Evolutionary conservation across 2,329 filamentous ascomycete species (phyloP).

Genomic region (Neonectria neomacrospora): DNA sequence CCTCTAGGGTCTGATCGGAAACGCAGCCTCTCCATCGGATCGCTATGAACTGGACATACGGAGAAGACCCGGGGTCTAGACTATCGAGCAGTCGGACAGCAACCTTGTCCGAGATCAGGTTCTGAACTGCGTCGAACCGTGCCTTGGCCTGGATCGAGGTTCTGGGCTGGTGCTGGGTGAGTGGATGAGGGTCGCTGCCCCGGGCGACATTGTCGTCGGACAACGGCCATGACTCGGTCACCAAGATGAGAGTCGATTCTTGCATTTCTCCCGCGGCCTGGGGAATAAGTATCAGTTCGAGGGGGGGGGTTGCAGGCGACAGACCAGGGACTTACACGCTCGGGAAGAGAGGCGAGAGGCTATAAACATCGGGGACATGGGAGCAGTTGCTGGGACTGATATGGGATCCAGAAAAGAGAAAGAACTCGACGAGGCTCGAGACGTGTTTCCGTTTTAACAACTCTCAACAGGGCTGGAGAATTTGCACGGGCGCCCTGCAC

Average conservation of each 20-base stretch:
- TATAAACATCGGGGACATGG: not conserved
- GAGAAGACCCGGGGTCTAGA: not conserved
- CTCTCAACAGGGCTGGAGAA: not conserved
- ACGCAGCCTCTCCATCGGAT: not conserved
- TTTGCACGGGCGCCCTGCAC: not conserved
- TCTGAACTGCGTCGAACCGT: not conserved
- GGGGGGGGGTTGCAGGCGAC: not conserved
- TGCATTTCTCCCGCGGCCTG: slow-evolving; percentile 2
- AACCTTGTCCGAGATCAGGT: not conserved
- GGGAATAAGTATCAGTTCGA: not conserved
- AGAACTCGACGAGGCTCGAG: not conserved
- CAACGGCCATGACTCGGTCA: slow-evolving; percentile 6
- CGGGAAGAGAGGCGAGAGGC: not conserved
- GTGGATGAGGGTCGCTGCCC: not conserved
- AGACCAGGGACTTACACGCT: not conserved
- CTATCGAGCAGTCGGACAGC: not conserved
- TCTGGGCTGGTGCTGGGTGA: not conserved
- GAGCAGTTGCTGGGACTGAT: not conserved
- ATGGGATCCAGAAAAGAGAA: not conserved
- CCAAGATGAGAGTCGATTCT: not conserved
- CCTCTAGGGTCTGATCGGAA: not conserved
- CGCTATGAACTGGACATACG: not conserved
- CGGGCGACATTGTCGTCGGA: not conserved
- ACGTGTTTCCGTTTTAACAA: not conserved
- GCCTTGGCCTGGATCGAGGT: not conserved